These are phyloP conservation scores for Xylariaceae sp. DNA, from an alignment of 2,329 filamentous ascomycete genomes.

Conservation along the genomic window DNA sequence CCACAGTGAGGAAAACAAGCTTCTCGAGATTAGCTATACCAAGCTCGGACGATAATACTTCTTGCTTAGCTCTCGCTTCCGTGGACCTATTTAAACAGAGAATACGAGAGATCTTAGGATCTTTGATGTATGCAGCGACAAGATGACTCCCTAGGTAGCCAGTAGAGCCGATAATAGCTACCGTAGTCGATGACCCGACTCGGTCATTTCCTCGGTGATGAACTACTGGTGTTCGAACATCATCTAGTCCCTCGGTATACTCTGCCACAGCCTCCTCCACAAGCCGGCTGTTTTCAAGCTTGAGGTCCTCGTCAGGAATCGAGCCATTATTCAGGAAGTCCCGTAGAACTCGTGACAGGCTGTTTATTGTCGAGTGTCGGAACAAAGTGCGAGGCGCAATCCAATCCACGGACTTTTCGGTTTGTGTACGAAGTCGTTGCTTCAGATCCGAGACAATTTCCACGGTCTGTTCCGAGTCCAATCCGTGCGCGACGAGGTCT, in stretches of 20 bases:
- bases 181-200: background rate
- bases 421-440: no score
- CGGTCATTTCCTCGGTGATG: background rate
- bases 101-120: conserved; percentile 10
- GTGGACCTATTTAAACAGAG: conserved; percentile 16
- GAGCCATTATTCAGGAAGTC: conserved; percentile 12
- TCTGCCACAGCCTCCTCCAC: conserved; percentile 5
- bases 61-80: conserved; percentile 11
- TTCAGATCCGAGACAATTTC: no score
- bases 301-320: conserved; percentile 5
- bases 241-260: conserved; percentile 2
- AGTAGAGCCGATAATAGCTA: conserved; percentile 17
- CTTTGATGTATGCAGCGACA: conserved; percentile 2
- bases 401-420: conserved; percentile 4
- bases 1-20: conserved; percentile 9
- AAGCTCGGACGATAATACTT: background rate
- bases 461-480: no score
- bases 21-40: conserved; percentile 3
- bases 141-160: conserved; percentile 15
- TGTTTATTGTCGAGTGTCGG: conserved; percentile 9
- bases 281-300: no score
- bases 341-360: conserved; percentile 5
- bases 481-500: background rate
- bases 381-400: conserved; percentile 16
- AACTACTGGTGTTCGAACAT: background rate